Evolutionary conservation across 805 yeast species (phyloP), one percentile per base, ranked within the genome.

Genomic region (Spathaspora girioi): DNA sequence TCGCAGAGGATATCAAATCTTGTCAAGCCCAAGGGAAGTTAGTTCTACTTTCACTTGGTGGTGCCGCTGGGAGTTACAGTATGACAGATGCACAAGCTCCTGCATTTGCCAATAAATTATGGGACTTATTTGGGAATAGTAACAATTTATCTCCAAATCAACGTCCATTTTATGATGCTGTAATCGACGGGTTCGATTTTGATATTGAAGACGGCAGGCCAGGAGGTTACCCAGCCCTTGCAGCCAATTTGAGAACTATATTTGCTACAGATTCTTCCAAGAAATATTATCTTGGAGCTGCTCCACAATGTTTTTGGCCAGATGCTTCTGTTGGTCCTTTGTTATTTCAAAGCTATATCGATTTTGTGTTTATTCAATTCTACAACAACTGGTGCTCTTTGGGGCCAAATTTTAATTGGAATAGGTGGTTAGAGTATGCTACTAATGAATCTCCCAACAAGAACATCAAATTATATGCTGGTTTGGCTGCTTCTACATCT

Each of bases 11-110:
- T 59, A 90, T 91, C 56, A 62, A 75, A 52, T 76, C 83, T 5
- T 92, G 97, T 71, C 97, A 92, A 70, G 61, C 71, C 1, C 63
- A 75, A n/a, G 97, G 96, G 47, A 87, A 87, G 59, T 86, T 84
- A 58, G 84, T 92, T 2, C 64, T 92, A 38, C 65, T 92, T 9
- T 89, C 97, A 0, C 65, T 92, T 48, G 91, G 92, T 32, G 77
- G 78, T 47, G 70, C 71, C 43, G 35, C 64, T 49, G 71, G 79
- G 51, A 52, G 68, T 41, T 78, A 77, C 54, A 77, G 76, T 2
- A 71, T 78, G 46, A 46, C 66, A 4, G 80, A 73, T 53, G 51
- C 64, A 4, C 62, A 76, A 47, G 97, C 89, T 43, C 80, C 78
- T 58, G 68, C 60, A 1, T 83, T 82, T 61, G 92, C 76, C 11